Evolutionary conservation across 352 stramenopile species (phyloP).

Genomic region (Globisporangium irregulare): DNA sequence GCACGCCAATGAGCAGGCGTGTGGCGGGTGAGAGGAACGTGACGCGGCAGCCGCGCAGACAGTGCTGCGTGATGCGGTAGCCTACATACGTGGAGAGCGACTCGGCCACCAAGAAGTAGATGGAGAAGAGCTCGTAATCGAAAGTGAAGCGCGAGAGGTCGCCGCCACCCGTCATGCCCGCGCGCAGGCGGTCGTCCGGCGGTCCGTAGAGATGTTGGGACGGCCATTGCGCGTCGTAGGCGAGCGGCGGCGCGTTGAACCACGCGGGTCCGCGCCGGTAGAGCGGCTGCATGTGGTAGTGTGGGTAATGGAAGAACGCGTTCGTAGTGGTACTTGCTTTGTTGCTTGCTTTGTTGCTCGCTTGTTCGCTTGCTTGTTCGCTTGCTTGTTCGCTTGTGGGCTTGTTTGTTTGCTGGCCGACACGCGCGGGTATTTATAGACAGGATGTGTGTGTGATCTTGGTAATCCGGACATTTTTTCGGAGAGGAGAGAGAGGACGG

Average conservation of each 20-base stretch:
- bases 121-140: constrained; percentile 69
- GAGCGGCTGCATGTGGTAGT: constrained; percentile 35
- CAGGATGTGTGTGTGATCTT: constrained; percentile 3
- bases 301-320: not conserved
- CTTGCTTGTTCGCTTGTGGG: not conserved
- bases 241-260: constrained; percentile 33
- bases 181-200: constrained; percentile 34
- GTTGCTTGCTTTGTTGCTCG: not conserved
- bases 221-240: constrained; percentile 35
- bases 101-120: constrained; percentile 80
- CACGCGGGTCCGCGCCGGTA: constrained; percentile 52
- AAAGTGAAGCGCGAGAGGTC: constrained; percentile 40
- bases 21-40: constrained; percentile 55
- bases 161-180: constrained; percentile 3
- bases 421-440: constrained; percentile 2
- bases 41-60: constrained; percentile 62
- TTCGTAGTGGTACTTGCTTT: not conserved
- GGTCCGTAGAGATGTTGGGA: constrained; percentile 40
- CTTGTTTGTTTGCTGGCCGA: not conserved
- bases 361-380: not conserved
- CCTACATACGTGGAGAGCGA: constrained; percentile 71
- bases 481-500: constrained; percentile 1
- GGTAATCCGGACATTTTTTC: not conserved
- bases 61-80: constrained; percentile 81
- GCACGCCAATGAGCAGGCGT: constrained; percentile 65